Percentiles rank a stretch among this genome's conserved stretches.
Conservation (phyloP, 139 green algal genomes). For the Chlorella sorokiniana region DNA sequence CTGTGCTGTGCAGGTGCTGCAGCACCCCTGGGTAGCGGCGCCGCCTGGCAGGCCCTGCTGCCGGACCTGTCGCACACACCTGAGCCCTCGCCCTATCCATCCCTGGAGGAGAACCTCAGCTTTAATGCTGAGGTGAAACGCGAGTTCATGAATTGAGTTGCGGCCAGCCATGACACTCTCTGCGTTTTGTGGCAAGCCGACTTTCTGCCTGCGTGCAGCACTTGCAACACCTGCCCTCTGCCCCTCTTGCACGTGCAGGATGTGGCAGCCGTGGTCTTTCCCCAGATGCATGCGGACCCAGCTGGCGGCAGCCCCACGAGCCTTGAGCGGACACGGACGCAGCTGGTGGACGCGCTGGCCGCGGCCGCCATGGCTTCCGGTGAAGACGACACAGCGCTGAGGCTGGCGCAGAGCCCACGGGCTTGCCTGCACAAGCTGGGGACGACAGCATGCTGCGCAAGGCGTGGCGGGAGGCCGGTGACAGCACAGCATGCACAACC, state of each 20-base stretch:
- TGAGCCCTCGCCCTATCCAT: neutral
- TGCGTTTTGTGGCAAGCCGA: too few relatives aligned
- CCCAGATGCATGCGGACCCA: neutral
- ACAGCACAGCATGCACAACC: too few relatives aligned
- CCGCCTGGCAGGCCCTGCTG: neutral
- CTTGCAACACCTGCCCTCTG: neutral
- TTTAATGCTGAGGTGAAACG: too few relatives aligned
- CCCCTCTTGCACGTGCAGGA: neutral
- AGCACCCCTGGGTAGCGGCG: slow-evolving; percentile 44
- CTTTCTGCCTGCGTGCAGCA: too few relatives aligned
- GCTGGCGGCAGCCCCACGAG: slow-evolving; percentile 1
- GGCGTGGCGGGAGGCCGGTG: too few relatives aligned
- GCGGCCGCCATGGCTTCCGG: neutral
- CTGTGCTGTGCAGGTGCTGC: slow-evolving; percentile 32
- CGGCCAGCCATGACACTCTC: too few relatives aligned
- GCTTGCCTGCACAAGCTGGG: slow-evolving; percentile 2
- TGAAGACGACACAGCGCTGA: neutral
- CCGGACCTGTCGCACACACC: neutral
- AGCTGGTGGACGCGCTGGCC: slow-evolving; percentile 13
- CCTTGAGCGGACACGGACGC: neutral
- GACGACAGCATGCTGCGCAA: slow-evolving; percentile 9
- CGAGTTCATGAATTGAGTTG: too few relatives aligned
- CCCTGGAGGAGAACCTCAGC: too few relatives aligned
- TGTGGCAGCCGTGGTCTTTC: slow-evolving; percentile 36
- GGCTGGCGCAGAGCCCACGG: neutral